phyloP scores from a whole-genome alignment of 768 basidiomycete species.

The Daedalea quercina region DNA sequence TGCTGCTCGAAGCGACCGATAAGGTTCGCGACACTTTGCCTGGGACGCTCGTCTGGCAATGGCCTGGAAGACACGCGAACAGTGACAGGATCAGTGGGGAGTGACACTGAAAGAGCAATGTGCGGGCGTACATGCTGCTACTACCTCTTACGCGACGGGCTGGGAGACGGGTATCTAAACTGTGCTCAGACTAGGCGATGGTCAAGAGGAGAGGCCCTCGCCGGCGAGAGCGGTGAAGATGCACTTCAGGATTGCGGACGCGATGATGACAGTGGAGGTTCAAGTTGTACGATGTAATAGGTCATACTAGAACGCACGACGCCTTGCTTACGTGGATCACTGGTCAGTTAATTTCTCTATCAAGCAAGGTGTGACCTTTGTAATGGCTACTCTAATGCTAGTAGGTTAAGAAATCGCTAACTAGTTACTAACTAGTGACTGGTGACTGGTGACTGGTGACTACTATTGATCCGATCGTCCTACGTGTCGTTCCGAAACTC shows the following conservation, averaged over 20 bases:
- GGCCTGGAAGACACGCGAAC: conserved; percentile 42
- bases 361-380: no score
- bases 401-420: no score
- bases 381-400: no score
- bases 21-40: conserved; percentile 83
- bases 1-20: conserved; percentile 86
- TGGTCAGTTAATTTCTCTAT: background rate
- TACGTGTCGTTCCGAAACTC: no score
- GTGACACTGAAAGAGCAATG: conserved; percentile 2
- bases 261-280: background rate
- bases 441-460: no score
- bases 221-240: conserved; percentile 14
- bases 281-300: background rate
- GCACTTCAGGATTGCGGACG: background rate
- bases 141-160: background rate
- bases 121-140: conserved; percentile 12
- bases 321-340: background rate
- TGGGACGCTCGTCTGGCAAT: conserved; percentile 82
- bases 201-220: conserved; percentile 10
- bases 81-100: background rate
- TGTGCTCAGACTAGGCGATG: background rate
- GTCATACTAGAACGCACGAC: background rate
- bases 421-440: no score
- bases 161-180: background rate
- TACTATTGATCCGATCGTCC: no score